Conservation (phyloP, 1,139 yeast species). For the Candida sp. region DNA sequence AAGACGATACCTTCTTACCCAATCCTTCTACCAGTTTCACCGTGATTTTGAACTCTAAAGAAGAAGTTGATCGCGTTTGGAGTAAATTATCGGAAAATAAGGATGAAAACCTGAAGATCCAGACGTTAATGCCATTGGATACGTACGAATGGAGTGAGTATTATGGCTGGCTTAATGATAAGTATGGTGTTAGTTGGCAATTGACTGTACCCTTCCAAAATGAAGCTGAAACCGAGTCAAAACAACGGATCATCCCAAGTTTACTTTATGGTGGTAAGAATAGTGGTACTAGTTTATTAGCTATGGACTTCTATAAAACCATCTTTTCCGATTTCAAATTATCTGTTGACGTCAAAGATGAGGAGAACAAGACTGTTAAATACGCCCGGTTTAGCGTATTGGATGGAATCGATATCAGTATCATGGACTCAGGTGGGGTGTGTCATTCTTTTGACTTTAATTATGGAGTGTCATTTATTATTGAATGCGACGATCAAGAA, state of each 20-base stretch:
- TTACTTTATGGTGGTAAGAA: neutral
- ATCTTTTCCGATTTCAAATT: neutral
- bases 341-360: neutral
- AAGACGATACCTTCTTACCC: neutral
- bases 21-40: neutral
- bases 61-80: neutral
- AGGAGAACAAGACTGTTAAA: neutral
- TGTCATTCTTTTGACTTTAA: neutral
- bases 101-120: neutral
- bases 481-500: neutral
- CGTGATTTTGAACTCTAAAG: neutral
- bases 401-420: neutral
- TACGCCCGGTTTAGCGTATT: neutral
- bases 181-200: neutral
- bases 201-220: neutral
- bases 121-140: neutral
- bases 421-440: neutral
- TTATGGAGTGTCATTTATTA: neutral
- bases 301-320: neutral
- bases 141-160: neutral
- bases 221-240: neutral
- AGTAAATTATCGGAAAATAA: neutral
- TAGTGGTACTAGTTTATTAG: neutral
- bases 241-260: neutral
- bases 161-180: neutral